Evolutionary conservation across 169 alveolate species (phyloP).

Genomic region (Plasmodium knowlesi): DNA sequence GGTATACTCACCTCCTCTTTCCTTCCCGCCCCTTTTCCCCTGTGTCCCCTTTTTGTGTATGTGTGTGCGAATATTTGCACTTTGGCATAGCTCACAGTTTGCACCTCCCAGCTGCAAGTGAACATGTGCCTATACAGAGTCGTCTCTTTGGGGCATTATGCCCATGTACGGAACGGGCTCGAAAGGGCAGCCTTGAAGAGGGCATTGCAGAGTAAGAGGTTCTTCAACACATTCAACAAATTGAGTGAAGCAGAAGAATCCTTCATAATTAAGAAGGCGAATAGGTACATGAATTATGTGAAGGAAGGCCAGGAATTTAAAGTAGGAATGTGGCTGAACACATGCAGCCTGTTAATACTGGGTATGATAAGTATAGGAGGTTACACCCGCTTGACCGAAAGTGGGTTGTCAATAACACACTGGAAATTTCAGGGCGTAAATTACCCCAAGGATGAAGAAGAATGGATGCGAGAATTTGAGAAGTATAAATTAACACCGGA

Average conservation of each 20-base stretch:
- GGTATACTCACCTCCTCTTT: not conserved
- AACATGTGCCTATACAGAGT: slow-evolving; percentile 23
- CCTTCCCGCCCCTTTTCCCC: not conserved
- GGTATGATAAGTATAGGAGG: slow-evolving; percentile 90
- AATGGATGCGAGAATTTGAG: slow-evolving; percentile 90
- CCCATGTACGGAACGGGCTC: not conserved
- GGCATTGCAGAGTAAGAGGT: not conserved
- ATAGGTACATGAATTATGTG: slow-evolving; percentile 39
- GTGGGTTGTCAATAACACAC: slow-evolving; percentile 93
- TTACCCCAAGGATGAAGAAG: slow-evolving; percentile 88
- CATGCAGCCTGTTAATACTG: slow-evolving; percentile 83
- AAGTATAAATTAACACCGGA: slow-evolving; percentile 90
- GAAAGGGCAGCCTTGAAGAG: not conserved
- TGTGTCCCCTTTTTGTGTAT: not conserved
- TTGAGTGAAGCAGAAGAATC: slow-evolving; percentile 41
- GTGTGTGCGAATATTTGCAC: not conserved
- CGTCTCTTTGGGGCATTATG: slow-evolving; percentile 1
- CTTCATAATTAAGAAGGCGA: slow-evolving; percentile 25
- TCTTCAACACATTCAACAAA: slow-evolving; percentile 26
- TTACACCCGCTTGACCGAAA: slow-evolving; percentile 90
- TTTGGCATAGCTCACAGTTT: not conserved
- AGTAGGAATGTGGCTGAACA: slow-evolving; percentile 68
- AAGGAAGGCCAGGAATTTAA: slow-evolving; percentile 69
- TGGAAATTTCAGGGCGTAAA: slow-evolving; percentile 90
- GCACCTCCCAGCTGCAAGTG: not conserved